Conservation (phyloP, 2,329 filamentous ascomycete genomes). For the Fusarium multiceps region DNA sequence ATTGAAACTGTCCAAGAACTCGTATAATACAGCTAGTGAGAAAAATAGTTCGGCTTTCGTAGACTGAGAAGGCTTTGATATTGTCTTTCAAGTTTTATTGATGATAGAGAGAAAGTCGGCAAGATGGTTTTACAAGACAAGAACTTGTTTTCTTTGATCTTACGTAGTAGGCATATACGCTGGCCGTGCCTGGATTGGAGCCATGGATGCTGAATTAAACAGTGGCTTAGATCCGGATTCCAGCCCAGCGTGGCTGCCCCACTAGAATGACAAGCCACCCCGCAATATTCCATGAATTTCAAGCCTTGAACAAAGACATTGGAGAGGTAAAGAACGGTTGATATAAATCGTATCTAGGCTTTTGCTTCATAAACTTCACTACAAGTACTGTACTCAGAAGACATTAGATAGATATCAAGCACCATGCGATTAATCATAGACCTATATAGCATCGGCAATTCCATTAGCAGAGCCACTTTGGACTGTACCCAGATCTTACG, state of each 20-base stretch:
- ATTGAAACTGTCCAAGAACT: conserved; percentile 10
- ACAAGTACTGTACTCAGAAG: neutral
- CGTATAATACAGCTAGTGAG: neutral
- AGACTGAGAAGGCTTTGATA: neutral
- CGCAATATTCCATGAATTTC: conserved; percentile 32
- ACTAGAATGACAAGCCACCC: conserved; percentile 42
- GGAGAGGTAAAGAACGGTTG: conserved; percentile 2
- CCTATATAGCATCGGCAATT: neutral
- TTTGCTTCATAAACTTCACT: neutral
- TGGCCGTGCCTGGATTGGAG: neutral
- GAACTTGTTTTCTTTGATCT: conserved; percentile 21
- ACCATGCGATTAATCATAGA: neutral
- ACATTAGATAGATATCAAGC: neutral
- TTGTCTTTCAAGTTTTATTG: neutral
- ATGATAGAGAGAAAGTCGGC: neutral
- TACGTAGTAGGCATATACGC: conserved; percentile 1
- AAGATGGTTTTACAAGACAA: conserved; percentile 15
- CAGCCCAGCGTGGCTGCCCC: conserved; percentile 29
- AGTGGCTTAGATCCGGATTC: conserved; percentile 10
- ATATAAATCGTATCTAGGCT: conserved; percentile 19
- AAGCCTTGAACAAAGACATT: neutral
- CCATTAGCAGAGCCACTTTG: neutral
- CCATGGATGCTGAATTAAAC: neutral
- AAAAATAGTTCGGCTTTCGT: neutral
- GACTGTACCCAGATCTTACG: conserved; percentile 22